Evolutionary conservation across 768 basidiomycete species (phyloP).

Genomic region (Dentipellis fragilis): DNA sequence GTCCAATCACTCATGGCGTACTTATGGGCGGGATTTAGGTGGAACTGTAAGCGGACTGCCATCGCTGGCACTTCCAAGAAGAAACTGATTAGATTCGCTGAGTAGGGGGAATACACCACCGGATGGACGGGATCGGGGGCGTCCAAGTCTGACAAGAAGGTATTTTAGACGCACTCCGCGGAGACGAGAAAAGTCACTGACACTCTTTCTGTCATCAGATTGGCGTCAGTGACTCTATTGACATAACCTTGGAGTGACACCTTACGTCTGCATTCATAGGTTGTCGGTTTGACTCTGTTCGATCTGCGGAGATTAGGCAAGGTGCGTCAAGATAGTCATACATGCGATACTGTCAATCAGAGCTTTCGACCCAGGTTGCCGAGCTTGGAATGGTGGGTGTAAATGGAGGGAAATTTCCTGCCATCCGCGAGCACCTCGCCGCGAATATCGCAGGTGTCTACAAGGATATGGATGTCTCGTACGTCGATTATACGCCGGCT

Average conservation of each 20-base stretch:
- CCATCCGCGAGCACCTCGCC: conserved; percentile 68
- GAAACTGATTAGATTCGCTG: neutral
- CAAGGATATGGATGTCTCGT: conserved; percentile 82
- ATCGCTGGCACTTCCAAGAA: neutral
- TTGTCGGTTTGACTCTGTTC: conserved; percentile 84
- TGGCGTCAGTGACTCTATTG: conserved; percentile 7
- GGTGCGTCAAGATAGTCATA: conserved; percentile 23
- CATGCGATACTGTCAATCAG: conserved; percentile 4
- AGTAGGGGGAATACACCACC: conserved; percentile 83
- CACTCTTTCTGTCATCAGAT: conserved; percentile 5
- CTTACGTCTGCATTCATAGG: conserved; percentile 33
- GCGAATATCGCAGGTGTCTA: conserved; percentile 79
- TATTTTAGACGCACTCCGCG: neutral
- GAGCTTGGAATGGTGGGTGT: conserved; percentile 83
- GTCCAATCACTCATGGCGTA: neutral
- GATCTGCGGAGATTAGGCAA: conserved; percentile 82
- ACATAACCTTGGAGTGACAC: neutral
- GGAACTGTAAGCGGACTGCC: conserved; percentile 27
- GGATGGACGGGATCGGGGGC: conserved; percentile 91
- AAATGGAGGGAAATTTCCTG: conserved; percentile 81
- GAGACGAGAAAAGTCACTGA: neutral
- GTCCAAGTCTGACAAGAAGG: conserved; percentile 93
- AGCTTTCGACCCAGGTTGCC: conserved; percentile 36
- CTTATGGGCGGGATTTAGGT: conserved; percentile 24
- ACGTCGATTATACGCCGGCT: conserved; percentile 18